Conservation (phyloP, 371 early-diverging fungal species). For the Mortierella sp. region DNA sequence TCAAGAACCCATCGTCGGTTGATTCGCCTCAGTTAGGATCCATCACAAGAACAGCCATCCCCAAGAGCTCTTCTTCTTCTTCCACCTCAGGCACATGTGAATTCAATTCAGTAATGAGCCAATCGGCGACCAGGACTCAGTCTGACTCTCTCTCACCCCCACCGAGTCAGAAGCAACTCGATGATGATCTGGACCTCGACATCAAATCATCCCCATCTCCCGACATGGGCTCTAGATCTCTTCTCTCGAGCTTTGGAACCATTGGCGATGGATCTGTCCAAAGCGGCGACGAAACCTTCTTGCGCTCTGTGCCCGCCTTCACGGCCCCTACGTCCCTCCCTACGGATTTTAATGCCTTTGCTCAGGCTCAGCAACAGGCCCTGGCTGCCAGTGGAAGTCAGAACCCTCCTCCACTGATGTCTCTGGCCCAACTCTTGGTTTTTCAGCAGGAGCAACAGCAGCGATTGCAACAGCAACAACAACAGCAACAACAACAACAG, state of each 20-base stretch:
- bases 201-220: slow-evolving; percentile 54
- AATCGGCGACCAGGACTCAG: background rate
- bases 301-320: slow-evolving; percentile 46
- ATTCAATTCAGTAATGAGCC: background rate
- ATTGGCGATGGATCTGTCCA: background rate
- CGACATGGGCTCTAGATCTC: slow-evolving; percentile 22
- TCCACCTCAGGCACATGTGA: slow-evolving; percentile 10
- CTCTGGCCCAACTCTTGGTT: slow-evolving; percentile 39
- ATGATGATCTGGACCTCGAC: slow-evolving; percentile 40
- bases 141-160: background rate
- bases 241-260: slow-evolving; percentile 7
- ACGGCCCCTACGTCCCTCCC: slow-evolving; percentile 46
- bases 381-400: slow-evolving; percentile 21
- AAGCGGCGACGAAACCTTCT: slow-evolving; percentile 15
- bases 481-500: background rate
- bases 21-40: background rate
- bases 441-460: slow-evolving; percentile 43
- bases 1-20: background rate
- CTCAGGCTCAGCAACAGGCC: slow-evolving; percentile 40
- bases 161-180: slow-evolving; percentile 16
- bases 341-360: slow-evolving; percentile 49
- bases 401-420: slow-evolving; percentile 25
- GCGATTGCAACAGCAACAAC: slow-evolving; percentile 6
- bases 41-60: background rate
- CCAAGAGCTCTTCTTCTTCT: slow-evolving; percentile 1